Conservation (phyloP, 139 green algal genomes). For the Astrephomene gubernaculifera region DNA sequence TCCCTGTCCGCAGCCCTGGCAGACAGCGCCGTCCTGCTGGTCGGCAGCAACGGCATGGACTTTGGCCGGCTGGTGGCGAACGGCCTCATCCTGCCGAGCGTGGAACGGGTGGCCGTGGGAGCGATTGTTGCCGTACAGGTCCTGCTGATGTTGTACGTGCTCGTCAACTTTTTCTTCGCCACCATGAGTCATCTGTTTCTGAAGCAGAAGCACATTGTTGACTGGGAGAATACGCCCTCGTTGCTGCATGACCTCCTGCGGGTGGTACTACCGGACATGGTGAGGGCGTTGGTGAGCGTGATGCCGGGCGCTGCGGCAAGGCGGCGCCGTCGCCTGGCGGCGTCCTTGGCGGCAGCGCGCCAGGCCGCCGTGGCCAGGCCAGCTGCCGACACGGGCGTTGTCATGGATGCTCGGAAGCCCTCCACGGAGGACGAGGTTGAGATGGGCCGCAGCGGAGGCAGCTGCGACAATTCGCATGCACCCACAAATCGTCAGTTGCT, state of each 20-base stretch:
- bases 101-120: not conserved
- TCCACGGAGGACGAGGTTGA: too few species aligned
- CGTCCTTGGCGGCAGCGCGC: not conserved
- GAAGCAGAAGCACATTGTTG: conserved; percentile 26
- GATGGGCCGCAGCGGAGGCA: too few species aligned
- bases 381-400: not conserved
- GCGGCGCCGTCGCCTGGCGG: not conserved
- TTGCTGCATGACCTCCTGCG: conserved; percentile 35
- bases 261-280: conserved; percentile 7
- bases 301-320: not conserved
- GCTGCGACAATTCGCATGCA: not conserved
- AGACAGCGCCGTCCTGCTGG: conserved; percentile 16
- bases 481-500: conserved; percentile 28
- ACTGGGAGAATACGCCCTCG: not conserved
- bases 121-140: conserved; percentile 27
- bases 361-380: not conserved
- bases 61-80: not conserved
- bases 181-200: conserved; percentile 33
- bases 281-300: not conserved
- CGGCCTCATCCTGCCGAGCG: not conserved
- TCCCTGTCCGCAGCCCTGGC: conserved; percentile 15
- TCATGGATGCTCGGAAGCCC: too few species aligned
- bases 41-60: conserved; percentile 39
- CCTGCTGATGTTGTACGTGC: conserved; percentile 45
- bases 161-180: conserved; percentile 54